Base-by-base conservation (phyloP, 2,329 filamentous ascomycete genomes). In the Pyrenophora tritici-repentis region DNA sequence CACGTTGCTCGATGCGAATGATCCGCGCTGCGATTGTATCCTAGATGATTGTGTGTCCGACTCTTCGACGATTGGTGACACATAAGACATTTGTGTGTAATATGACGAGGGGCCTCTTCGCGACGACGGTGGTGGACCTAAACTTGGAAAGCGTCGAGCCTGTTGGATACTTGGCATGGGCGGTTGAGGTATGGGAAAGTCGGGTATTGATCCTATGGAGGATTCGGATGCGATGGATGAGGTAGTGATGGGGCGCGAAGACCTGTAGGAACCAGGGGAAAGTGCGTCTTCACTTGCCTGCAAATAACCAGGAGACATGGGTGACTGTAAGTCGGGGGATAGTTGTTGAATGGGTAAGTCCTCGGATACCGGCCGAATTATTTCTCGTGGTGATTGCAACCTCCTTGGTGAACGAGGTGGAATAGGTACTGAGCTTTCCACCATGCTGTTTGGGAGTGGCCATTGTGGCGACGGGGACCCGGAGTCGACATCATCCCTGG, bases 21-120 rank as follows among this genome's bases (percentile, higher is more conserved):
- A 79, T 10, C 71, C 73, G 44, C 71, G 71, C 29, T 70, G 70
- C 10, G 74, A 76, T 35, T 66, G 66, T 26, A 73, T 67, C n/a
- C 68, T 74, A 42, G 78, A 72, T 3, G 75, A 74, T 43, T 79
- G 67, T 29, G 71, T 73, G 47, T 80, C 77, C 5, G 75, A 71
- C 55, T 81, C 78, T 63, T 81, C 78, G 3, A 68, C 73, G 42
- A 81, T 81, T 2, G 78, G 78, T 26, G 78, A 75, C 20, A 81
- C 78, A 20, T 76, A 76, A 0, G 75, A 77, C 45, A 74, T 66
- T 52, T 78, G 76, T 2, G 77, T 76, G 52, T 81, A 81, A 58
- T 79, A 80, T 0, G 75, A 77, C 4, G 75, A 73, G 7, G 78
- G 78, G 4, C 78, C 78, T 68, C 75, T 67, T 22, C 78, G 69